Conservation (phyloP, 441 rosid species). For the Biscutella auriculata region DNA sequence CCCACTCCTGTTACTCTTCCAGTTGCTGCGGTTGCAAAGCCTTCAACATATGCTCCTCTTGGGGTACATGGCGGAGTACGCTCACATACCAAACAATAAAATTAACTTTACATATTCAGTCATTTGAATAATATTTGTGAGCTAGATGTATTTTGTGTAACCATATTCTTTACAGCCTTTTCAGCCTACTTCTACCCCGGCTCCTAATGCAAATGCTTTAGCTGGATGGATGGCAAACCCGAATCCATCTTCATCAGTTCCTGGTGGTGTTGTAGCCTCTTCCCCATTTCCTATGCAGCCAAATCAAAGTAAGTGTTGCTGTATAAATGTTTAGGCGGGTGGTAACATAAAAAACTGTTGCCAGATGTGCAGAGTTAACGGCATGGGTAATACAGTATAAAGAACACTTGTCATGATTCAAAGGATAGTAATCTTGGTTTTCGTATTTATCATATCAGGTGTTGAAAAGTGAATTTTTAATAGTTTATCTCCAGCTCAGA, state of each 20-base stretch:
- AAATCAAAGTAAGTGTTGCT: conserved; percentile 39
- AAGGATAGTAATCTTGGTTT: neutral
- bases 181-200: conserved; percentile 24
- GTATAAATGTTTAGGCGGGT: neutral
- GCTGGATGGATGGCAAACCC: conserved; percentile 47
- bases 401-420: neutral
- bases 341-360: neutral
- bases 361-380: neutral
- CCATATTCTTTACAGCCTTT: conserved; percentile 29
- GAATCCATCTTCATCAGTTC: conserved; percentile 35
- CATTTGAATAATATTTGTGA: conserved; percentile 3
- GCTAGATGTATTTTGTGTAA: conserved; percentile 2
- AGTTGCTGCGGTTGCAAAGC: conserved; percentile 54
- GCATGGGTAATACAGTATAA: neutral
- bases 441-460: neutral
- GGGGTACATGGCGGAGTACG: conserved; percentile 56
- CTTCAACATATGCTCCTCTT: conserved; percentile 50
- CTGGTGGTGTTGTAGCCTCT: conserved; percentile 28
- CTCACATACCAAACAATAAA: conserved; percentile 22
- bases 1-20: conserved; percentile 58
- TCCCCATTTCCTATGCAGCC: conserved; percentile 30
- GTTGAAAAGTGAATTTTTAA: neutral
- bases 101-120: conserved; percentile 25
- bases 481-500: neutral
- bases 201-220: conserved; percentile 33